Evolutionary conservation across 1,284 basidiomycete species (phyloP), one percentile per base, ranked within the genome.

Genomic region (Ustilago lituana): DNA sequence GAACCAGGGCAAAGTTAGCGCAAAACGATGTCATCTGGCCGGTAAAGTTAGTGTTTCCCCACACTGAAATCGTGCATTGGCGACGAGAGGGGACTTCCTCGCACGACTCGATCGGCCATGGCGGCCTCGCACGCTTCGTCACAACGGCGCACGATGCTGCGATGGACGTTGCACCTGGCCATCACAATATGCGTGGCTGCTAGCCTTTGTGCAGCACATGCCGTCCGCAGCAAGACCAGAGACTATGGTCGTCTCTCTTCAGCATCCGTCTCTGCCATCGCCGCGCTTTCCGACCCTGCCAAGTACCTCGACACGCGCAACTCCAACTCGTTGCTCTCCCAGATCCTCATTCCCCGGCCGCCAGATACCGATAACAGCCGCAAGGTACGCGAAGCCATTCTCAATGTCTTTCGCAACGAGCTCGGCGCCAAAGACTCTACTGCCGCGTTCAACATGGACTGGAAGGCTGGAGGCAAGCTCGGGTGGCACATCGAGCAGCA

Each of bases 271-370:
- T 22, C 41, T 14, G 33, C 46, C 10, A n/a, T 66, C 17, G 51
- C 70, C 2, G 33, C 46, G 0, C 47, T 74, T 9, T 49, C 53
- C 15, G 73, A 80, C 23, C 64, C 78, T 0, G 60, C 66, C 4
- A 56, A 23, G 0, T 36, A 55, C 20, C 56, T 82, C 38, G 73
- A 80, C 52, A 41, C 56, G 15, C 17, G 24, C 22, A 46, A 66
- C 24, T 15, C 48, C 5, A 27, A 53, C 11, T 80, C 79, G 8
- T 64, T 80, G 14, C 69, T 82, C 23, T 73, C 79, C 10, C 66
- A 62, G 19, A 76, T 82, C 38, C 65, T 82, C 36, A 75, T 81
- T 10, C 80, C 80, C 2, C 71, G 80, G n/a, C 69, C 74, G 7
- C 65, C 79, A 11, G 78, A 72, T 45, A 78, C 69, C 11, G 61